Conservation (phyloP, 768 basidiomycete species). For the Cytidiella melzeri region DNA sequence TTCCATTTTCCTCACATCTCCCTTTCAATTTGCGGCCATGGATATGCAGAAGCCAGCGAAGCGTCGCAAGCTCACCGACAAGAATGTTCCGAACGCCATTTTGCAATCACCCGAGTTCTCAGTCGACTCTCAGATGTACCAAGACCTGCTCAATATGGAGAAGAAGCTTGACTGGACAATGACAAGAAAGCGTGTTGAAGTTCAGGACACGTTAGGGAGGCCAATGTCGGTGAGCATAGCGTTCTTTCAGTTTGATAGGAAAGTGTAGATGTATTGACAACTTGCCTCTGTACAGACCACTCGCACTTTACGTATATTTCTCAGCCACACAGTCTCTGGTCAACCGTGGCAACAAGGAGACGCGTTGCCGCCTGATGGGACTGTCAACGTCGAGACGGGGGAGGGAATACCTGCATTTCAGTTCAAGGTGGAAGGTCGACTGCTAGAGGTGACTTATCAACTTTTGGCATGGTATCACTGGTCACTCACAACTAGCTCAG, state of each 20-base stretch:
- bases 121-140: slow-evolving; percentile 81
- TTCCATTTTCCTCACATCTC: no score
- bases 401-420: slow-evolving; percentile 89
- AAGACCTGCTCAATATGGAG: slow-evolving; percentile 82
- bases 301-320: slow-evolving; percentile 76
- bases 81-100: slow-evolving; percentile 70
- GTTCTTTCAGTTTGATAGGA: no score
- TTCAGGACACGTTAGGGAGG: slow-evolving; percentile 80
- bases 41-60: slow-evolving; percentile 11
- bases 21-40: no score
- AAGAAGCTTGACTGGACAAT: slow-evolving; percentile 93
- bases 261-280: no score
- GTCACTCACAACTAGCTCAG: slow-evolving; percentile 25
- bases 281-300: slow-evolving; percentile 67
- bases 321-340: slow-evolving; percentile 82
- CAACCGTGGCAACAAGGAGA: slow-evolving; percentile 75
- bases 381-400: slow-evolving; percentile 69
- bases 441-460: slow-evolving; percentile 59
- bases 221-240: slow-evolving; percentile 65
- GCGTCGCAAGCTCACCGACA: slow-evolving; percentile 76
- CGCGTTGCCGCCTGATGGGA: slow-evolving; percentile 30
- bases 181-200: slow-evolving; percentile 82
- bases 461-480: not conserved
- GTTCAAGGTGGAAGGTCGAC: slow-evolving; percentile 79
- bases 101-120: slow-evolving; percentile 70